Evolutionary conservation across 2,329 filamentous ascomycete species (phyloP), one percentile per base, ranked within the genome.

Genomic region (Ploettnerulaceae sp.): DNA sequence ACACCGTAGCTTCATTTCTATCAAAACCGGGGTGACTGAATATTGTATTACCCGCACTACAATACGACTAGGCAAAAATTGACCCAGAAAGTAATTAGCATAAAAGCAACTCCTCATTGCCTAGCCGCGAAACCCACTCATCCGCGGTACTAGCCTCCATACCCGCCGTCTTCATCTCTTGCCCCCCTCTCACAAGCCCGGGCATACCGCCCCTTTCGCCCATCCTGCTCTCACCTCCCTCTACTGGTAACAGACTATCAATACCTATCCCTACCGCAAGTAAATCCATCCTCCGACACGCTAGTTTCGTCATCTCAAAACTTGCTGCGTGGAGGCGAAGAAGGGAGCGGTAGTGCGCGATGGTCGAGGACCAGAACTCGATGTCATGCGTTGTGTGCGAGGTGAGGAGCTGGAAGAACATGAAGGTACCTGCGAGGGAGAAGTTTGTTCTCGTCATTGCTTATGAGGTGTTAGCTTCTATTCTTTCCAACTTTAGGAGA

Each of bases 361-460:
- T 57, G 9, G 52, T 56, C n/a, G 26, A 12, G 15, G 54, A 56
- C 56, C 56, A 60, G 47, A 53, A 57, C 21, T 54, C 51, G 25
- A 58, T 57, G 18, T 60, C 58, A 24, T 47, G 31, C 7, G 51
- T 43, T 4, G 54, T 53, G 33, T 56, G 49, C 39, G 45, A 51
- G 11, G 58, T 59, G 11, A 60, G 47, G 20, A 60, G 53, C 21
- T 56, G 55, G 37, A 48, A 54, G 44, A 57, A 57, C 51, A 57
- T 55, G 43, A 59, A 59, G n/a, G 53, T 50, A 1, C 57, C 57
- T 3, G 51, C 47, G 8, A 58, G 49, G 32, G 56, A 52, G 47
- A 59, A 58, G 38, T 54, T 52, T 11, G 51, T 52, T 14, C 51
- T 42, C 12, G 57, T 53, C 47, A 54, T 54, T 32, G 57, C 55